Conservation (phyloP, 768 basidiomycete species). For the Lyophyllum decastes region DNA sequence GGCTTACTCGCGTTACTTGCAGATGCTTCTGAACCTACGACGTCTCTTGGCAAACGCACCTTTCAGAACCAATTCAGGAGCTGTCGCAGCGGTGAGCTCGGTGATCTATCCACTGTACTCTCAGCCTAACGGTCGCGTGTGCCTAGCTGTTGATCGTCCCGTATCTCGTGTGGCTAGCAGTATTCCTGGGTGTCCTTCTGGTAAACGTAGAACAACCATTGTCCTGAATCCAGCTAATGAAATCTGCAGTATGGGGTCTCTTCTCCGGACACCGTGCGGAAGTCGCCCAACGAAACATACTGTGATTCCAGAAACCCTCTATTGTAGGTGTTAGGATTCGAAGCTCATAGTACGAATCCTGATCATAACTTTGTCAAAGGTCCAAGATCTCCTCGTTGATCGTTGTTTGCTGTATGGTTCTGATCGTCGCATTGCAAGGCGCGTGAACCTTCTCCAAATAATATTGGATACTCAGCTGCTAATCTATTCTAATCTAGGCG, state of each 20-base stretch:
- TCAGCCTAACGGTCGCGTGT: background rate
- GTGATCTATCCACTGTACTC: background rate
- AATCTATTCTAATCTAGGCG: slow-evolving; percentile 10
- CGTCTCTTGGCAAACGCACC: slow-evolving; percentile 18
- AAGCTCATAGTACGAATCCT: background rate
- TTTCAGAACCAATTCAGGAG: slow-evolving; percentile 14
- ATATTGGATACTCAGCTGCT: too few species aligned
- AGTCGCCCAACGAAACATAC: slow-evolving; percentile 30
- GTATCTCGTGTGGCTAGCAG: slow-evolving; percentile 25
- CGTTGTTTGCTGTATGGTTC: slow-evolving; percentile 20
- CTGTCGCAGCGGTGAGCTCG: slow-evolving; percentile 22
- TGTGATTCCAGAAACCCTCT: slow-evolving; percentile 25
- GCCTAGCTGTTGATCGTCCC: slow-evolving; percentile 26
- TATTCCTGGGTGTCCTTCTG: slow-evolving; percentile 24
- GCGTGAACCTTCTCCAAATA: background rate
- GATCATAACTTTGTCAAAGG: slow-evolving; percentile 10
- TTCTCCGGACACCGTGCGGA: slow-evolving; percentile 21
- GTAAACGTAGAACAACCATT: slow-evolving; percentile 13
- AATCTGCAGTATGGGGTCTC: slow-evolving; percentile 23
- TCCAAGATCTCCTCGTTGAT: slow-evolving; percentile 28
- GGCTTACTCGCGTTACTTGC: background rate
- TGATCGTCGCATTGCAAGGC: slow-evolving; percentile 26
- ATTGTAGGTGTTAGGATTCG: slow-evolving; percentile 13
- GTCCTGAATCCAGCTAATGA: background rate
- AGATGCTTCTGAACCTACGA: slow-evolving; percentile 31